Base-by-base conservation (phyloP, 306 rosid species). In the Trichosanthes truncata region DNA sequence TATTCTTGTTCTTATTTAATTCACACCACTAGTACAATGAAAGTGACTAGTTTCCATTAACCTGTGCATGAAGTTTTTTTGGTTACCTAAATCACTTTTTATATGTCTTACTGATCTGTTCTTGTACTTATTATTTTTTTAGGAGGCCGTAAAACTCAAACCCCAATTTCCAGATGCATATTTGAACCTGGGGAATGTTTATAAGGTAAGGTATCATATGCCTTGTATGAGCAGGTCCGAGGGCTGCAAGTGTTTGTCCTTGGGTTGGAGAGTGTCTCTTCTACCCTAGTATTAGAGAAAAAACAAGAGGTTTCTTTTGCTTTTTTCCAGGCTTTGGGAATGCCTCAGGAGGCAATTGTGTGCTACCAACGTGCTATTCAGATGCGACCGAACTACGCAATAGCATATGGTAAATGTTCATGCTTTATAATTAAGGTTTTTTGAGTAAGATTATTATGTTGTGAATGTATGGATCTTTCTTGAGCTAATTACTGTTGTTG, bases 141-240 rank as follows among this genome's bases (percentile, higher is more conserved):
- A 96, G 99, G 99, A 96, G 89, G 99, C 99, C 40, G 96, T 93
- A 74, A 96, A 93, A 87, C 96, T 91, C 79, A 96, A 96, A 86
- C 99, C 99, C 63, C 85, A 92, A 60, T 96, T 96, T 90, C 93
- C 99, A 67, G 99, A 96, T 88, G 99, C 99, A n/a, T 96, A 96
- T 78, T 82, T 96, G 89, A 96, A 96, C 87, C 93, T 96, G 82
- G 99, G 99, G 74, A 96, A 96, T 84, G 99, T 96, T 66, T 96
- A 93, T 85, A 96, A 96, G 99, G 99, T 96, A 87, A 83, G 87
- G 79, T 87, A 86, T 82, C 61, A 74, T 55, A 68, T 89, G 81
- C 74, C 74, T 87, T 76, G 40, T 87, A 81, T 87, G 62, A 71
- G 65, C 81, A 73, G 83, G 85, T 84, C 84, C 63, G 80, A 83